A percentile compares a stretch with the other conserved stretches of the same genome.
These are phyloP conservation scores for Barbarea vulgaris DNA, from an alignment of 345 rosid species.

Conservation along the genomic window DNA sequence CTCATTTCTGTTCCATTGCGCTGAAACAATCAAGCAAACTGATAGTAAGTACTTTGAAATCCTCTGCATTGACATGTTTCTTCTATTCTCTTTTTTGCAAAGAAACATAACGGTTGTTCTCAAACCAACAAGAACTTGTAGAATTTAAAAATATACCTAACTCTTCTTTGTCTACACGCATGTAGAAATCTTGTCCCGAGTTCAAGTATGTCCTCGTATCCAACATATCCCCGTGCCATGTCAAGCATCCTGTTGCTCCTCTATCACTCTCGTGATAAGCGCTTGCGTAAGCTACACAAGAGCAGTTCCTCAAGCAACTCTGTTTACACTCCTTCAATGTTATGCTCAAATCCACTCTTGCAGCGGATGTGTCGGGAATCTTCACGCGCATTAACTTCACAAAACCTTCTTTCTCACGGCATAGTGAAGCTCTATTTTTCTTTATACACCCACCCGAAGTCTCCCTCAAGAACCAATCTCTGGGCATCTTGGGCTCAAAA, in stretches of 20 bases:
- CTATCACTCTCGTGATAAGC: constrained; percentile 41
- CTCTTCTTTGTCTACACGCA: constrained; percentile 49
- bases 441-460: constrained; percentile 52
- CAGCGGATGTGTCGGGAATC: constrained; percentile 50
- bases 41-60: neutral
- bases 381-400: constrained; percentile 45
- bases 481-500: constrained; percentile 50
- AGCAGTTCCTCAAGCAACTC: constrained; percentile 50
- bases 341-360: constrained; percentile 45
- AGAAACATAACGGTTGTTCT: neutral
- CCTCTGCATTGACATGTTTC: neutral
- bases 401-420: constrained; percentile 55
- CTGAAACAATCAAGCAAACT: constrained; percentile 29
- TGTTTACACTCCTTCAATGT: constrained; percentile 44
- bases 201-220: constrained; percentile 44
- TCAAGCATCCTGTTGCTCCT: constrained; percentile 52
- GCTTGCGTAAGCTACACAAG: constrained; percentile 57
- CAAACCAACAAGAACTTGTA: neutral
- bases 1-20: constrained; percentile 31
- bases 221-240: constrained; percentile 50
- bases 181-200: constrained; percentile 52
- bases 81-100: neutral
- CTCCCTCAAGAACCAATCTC: constrained; percentile 55
- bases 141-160: constrained; percentile 49
- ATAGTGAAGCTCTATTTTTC: constrained; percentile 24